Conservation (phyloP, 257 asterid species). For the Przewalskia tangutica region DNA sequence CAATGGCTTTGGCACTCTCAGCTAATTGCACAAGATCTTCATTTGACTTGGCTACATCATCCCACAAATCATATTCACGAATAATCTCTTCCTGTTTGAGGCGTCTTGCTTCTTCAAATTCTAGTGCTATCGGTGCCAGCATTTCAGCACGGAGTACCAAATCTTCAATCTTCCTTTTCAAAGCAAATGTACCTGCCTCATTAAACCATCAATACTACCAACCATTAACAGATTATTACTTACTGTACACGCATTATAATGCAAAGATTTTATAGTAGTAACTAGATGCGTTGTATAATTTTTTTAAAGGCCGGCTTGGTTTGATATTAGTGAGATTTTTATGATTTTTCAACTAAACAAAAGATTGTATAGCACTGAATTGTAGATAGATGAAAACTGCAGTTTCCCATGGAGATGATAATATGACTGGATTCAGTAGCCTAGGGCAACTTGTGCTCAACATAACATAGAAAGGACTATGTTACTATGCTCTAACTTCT, state of each 20-base stretch:
- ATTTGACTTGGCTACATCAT: conserved; percentile 50
- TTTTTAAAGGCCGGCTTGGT: background rate
- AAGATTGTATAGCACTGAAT: background rate
- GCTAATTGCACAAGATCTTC: conserved; percentile 53
- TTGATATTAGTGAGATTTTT: too few species aligned
- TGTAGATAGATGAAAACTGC: background rate
- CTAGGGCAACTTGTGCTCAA: too few species aligned
- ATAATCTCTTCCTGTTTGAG: conserved; percentile 46
- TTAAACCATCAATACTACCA: background rate
- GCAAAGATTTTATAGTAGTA: background rate
- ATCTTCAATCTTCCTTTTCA: conserved; percentile 68
- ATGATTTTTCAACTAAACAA: background rate
- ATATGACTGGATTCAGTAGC: too few species aligned
- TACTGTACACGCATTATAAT: background rate
- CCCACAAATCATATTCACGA: conserved; percentile 60
- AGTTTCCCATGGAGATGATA: too few species aligned
- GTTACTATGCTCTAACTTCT: too few species aligned
- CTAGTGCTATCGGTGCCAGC: conserved; percentile 55
- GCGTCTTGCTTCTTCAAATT: conserved; percentile 53
- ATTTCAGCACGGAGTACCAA: conserved; percentile 73
- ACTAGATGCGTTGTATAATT: background rate
- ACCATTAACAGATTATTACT: background rate
- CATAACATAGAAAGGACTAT: too few species aligned
- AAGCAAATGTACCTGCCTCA: conserved; percentile 50
- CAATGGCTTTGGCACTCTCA: conserved; percentile 57